These are phyloP conservation scores for Diospyros lotus DNA, from an alignment of 148 eudicot species.

Conservation along the genomic window DNA sequence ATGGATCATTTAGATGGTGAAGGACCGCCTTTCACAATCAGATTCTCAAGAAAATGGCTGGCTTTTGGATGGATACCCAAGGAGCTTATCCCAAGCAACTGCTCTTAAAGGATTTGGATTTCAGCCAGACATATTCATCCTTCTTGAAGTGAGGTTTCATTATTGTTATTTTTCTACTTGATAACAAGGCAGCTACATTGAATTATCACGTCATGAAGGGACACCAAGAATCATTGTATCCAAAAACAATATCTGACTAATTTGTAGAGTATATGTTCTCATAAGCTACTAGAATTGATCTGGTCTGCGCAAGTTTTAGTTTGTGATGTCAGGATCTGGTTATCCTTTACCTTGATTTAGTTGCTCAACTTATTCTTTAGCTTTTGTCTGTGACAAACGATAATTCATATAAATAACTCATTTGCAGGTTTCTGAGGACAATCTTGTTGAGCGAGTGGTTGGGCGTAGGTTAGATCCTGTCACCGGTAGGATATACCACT, in stretches of 20 bases:
- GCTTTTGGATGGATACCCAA: slow-evolving; percentile 98
- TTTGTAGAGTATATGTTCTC: neutral
- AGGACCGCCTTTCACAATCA: slow-evolving; percentile 63
- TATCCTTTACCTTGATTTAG: neutral
- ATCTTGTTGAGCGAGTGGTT: slow-evolving; percentile 96
- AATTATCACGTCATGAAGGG: neutral
- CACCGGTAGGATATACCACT: slow-evolving; percentile 90
- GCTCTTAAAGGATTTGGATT: slow-evolving; percentile 77
- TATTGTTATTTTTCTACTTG: slow-evolving; percentile 19
- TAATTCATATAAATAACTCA: slow-evolving; percentile 2
- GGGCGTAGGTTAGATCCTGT: slow-evolving; percentile 97
- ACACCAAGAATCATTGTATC: slow-evolving; percentile 1
- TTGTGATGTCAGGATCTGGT: neutral
- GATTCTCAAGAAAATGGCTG: slow-evolving; percentile 94
- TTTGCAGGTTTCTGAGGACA: slow-evolving; percentile 72
- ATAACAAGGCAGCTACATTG: neutral
- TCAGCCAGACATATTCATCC: slow-evolving; percentile 82
- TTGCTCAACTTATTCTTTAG: neutral
- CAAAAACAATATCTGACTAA: neutral
- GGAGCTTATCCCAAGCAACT: slow-evolving; percentile 92
- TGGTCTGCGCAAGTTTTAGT: neutral
- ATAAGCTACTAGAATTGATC: neutral
- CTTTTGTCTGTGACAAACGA: too few relatives aligned
- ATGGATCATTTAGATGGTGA: slow-evolving; percentile 74
- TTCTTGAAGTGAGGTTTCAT: slow-evolving; percentile 76